Evolutionary conservation across 2,329 filamentous ascomycete species (phyloP).

Genomic region (Orbilia quercus): DNA sequence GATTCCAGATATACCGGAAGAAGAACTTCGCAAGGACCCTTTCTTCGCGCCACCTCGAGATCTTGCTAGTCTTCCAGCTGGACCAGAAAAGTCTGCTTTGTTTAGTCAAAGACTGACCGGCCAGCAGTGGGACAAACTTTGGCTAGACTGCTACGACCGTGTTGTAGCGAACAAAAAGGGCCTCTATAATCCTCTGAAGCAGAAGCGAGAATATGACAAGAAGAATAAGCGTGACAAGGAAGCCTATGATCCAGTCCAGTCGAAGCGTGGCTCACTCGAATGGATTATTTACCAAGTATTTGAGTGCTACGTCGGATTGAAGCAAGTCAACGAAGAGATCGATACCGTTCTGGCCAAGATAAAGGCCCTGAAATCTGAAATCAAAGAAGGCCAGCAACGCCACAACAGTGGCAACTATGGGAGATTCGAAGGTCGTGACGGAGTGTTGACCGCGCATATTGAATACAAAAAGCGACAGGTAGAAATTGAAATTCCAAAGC

Average conservation of each 20-base stretch:
- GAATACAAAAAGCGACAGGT: not conserved
- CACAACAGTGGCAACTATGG: not conserved
- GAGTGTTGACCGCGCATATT: slow-evolving; percentile 9
- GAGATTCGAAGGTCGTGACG: not conserved
- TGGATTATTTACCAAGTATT: slow-evolving; percentile 38
- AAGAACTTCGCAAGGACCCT: slow-evolving; percentile 15
- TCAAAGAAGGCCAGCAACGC: not conserved
- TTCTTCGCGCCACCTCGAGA: slow-evolving; percentile 6
- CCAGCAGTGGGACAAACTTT: slow-evolving; percentile 20
- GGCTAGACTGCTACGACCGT: slow-evolving; percentile 15
- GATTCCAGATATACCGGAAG: not conserved
- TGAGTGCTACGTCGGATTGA: slow-evolving; percentile 30
- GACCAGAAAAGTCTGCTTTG: not conserved
- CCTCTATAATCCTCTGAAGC: slow-evolving; percentile 20
- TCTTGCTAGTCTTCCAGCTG: not conserved
- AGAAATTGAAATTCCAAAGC: not conserved
- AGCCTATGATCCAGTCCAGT: slow-evolving; percentile 19
- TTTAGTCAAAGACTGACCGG: not conserved
- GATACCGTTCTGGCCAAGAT: not conserved
- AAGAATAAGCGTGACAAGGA: slow-evolving; percentile 21
- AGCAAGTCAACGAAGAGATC: slow-evolving; percentile 1
- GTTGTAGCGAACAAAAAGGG: slow-evolving; percentile 20
- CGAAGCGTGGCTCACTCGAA: slow-evolving; percentile 15
- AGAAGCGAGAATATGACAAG: slow-evolving; percentile 13
- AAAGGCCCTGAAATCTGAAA: not conserved